These are phyloP conservation scores for Hypoxylon sp. DNA, from an alignment of 2,329 filamentous ascomycete species.

Conservation along the genomic window DNA sequence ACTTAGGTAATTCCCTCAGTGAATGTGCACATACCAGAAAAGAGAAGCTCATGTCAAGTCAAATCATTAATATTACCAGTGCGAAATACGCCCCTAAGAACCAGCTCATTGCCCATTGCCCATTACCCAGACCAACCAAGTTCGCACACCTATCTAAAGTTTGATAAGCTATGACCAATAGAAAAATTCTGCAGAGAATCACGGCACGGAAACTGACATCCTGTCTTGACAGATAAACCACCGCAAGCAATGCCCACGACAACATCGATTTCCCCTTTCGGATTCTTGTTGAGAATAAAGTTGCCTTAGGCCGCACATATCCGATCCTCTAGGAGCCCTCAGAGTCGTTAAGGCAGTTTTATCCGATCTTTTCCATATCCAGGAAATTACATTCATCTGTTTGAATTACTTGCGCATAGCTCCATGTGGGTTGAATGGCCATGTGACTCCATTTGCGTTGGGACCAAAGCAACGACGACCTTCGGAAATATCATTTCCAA, in stretches of 20 bases:
- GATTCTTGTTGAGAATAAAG: conserved; percentile 12
- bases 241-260: not conserved
- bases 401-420: not conserved
- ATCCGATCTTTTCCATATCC: not conserved
- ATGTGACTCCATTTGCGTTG: not conserved
- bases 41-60: not conserved
- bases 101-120: conserved; percentile 6
- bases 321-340: not conserved
- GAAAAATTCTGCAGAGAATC: not conserved
- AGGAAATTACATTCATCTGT: conserved; percentile 8
- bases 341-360: not conserved
- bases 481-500: conserved; percentile 2
- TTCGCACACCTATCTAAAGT: conserved; percentile 13
- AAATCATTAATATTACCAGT: conserved; percentile 5
- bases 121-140: not conserved
- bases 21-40: not conserved
- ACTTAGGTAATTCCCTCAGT: not conserved
- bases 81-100: not conserved
- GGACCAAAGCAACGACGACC: not conserved
- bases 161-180: conserved; percentile 5
- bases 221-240: not conserved
- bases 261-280: conserved; percentile 12
- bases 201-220: not conserved
- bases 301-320: conserved; percentile 9
- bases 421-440: conserved; percentile 10